These are phyloP conservation scores for Wickerhamomyces sp. DNA, from an alignment of 1,139 yeast species.

Conservation along the genomic window DNA sequence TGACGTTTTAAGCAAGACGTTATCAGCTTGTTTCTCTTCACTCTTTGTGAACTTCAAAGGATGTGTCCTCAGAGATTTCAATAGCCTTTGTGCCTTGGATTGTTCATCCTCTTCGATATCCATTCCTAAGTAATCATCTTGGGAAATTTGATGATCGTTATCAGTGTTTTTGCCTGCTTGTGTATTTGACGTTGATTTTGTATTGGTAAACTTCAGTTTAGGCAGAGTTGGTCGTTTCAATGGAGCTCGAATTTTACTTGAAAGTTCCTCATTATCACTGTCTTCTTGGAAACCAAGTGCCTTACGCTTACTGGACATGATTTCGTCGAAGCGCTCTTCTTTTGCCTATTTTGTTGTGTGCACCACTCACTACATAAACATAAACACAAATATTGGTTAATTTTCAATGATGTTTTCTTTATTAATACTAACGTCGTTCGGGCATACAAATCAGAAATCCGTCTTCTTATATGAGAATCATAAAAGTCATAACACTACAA, in stretches of 20 bases:
- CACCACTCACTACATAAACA: too few relatives aligned
- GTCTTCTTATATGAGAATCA: too few relatives aligned
- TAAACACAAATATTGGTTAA: too few relatives aligned
- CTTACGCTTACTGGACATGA: conserved; percentile 17
- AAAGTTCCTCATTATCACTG: conserved; percentile 11
- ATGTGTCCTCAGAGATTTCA: neutral
- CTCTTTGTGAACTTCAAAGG: neutral
- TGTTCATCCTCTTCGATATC: conserved; percentile 10
- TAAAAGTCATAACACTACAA: too few relatives aligned
- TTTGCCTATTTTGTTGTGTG: too few relatives aligned
- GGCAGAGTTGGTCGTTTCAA: too few relatives aligned
- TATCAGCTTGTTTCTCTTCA: neutral
- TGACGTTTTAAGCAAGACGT: conserved; percentile 6
- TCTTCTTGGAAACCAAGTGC: conserved; percentile 23
- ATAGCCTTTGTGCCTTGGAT: conserved; percentile 6
- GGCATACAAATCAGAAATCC: too few relatives aligned
- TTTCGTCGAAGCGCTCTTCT: too few relatives aligned
- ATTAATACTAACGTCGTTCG: too few relatives aligned
- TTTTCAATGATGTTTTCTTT: too few relatives aligned
- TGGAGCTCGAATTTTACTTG: neutral
- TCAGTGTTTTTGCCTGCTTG: too few relatives aligned
- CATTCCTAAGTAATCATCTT: conserved; percentile 18
- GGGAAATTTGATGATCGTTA: too few relatives aligned
- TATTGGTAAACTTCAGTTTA: neutral
- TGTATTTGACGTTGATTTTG: neutral